phyloP scores from a whole-genome alignment of 805 yeast genomes.

The Candida dajiaensis region DNA sequence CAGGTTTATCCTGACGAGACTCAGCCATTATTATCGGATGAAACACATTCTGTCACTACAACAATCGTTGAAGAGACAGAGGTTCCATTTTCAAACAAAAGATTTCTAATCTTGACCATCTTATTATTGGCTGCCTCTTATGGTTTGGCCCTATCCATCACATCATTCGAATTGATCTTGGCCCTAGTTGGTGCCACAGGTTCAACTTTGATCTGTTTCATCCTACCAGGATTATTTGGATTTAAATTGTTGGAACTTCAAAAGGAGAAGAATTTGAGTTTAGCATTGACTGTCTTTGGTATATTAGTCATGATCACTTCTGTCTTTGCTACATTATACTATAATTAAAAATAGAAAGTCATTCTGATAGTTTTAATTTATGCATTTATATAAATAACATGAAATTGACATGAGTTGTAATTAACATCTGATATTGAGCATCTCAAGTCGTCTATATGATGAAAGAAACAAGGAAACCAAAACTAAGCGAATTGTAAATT shows the following conservation, averaged over 20 bases:
- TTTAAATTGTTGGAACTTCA: slow-evolving; percentile 35
- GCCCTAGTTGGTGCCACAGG: slow-evolving; percentile 82
- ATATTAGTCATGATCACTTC: slow-evolving; percentile 65
- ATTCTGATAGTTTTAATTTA: neutral
- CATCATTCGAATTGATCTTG: slow-evolving; percentile 61
- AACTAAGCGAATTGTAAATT: neutral
- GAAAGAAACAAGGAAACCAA: neutral
- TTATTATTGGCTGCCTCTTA: slow-evolving; percentile 43
- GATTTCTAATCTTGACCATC: slow-evolving; percentile 45
- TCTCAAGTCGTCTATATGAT: neutral
- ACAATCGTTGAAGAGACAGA: slow-evolving; percentile 14
- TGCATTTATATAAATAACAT: no score
- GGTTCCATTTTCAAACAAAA: slow-evolving; percentile 41
- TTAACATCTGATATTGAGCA: no score
- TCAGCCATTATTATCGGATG: slow-evolving; percentile 7
- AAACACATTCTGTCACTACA: slow-evolving; percentile 15
- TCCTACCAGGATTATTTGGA: slow-evolving; percentile 75
- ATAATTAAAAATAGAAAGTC: neutral
- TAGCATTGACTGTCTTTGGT: slow-evolving; percentile 64
- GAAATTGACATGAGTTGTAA: no score
- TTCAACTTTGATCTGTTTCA: slow-evolving; percentile 72
- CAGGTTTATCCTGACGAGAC: slow-evolving; percentile 5
- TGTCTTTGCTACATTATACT: slow-evolving; percentile 32
- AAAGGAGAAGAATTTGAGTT: slow-evolving; percentile 40
- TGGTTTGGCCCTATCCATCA: slow-evolving; percentile 48